Evolutionary conservation across 768 basidiomycete species (phyloP), one percentile per base, ranked within the genome.

Genomic region (Symmetrospora coprosmae): DNA sequence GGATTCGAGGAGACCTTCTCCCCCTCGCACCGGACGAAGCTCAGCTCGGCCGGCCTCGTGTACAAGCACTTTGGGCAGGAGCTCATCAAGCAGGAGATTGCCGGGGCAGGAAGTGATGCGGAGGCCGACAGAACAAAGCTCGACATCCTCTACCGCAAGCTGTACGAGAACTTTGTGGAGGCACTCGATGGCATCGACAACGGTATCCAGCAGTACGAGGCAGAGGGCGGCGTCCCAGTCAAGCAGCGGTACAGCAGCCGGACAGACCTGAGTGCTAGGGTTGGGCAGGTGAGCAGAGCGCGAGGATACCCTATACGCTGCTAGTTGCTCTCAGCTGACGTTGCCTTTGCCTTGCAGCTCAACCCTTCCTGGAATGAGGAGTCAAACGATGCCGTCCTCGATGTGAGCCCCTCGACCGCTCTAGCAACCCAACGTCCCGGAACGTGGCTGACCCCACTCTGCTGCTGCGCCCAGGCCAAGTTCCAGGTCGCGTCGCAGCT

Each of bases 121-220:
- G 67, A 78, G 6, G 62, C 67, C 5, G 76, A 80, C 7, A 81
- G 88, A 67, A 73, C 79, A 17, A 84, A 80, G 60, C 80, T 91
- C 40, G 75, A 81, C 56, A 77, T 76, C 11, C 74, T 97, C 7
- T 96, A 86, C 86, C 73, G 90, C 67, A 91, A 89, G 71, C 60
- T 96, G 65, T 99, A 99, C 77, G 82, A 79, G 82, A 87, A 90
- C 71, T 89, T 92, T 68, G 84, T 99, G 43, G 92, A 99, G 74
- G 66, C 65, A 9, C 40, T 68, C 34, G 68, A 94, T 72, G 92
- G 80, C 3, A 84, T 90, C 70, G 92, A 99, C 75, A 99, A 99
- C 70, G 92, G 92, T 17, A 80, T 99, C 65, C 78, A 82, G 2
- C 86, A 87, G 69, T 90, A 86, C 72, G 76, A 82, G 2, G 72